phyloP scores from a whole-genome alignment of 2,329 filamentous ascomycete species.

The Paecilomyces sp. region DNA sequence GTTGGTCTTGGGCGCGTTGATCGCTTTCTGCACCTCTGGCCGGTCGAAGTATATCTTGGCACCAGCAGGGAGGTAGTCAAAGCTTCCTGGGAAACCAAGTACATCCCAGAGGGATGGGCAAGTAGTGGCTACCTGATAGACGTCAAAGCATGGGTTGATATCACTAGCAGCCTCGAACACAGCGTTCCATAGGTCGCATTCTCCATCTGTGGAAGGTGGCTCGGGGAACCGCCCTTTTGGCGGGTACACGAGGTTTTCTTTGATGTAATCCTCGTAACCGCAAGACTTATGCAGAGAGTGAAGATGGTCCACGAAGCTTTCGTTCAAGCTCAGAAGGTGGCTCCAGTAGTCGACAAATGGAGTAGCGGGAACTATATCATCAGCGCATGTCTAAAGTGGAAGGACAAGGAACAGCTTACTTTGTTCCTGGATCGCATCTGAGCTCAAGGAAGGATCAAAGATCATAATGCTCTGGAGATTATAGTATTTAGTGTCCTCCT shows the following conservation, averaged over 20 bases:
- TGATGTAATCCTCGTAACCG: slow-evolving; percentile 39
- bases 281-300: slow-evolving; percentile 36
- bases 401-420: not conserved
- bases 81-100: slow-evolving; percentile 52
- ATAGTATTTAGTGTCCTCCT: slow-evolving; percentile 60
- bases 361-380: slow-evolving; percentile 28
- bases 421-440: not conserved
- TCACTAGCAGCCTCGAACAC: slow-evolving; percentile 48
- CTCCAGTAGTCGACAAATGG: slow-evolving; percentile 37
- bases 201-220: slow-evolving; percentile 26
- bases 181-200: slow-evolving; percentile 53
- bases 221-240: not conserved
- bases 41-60: slow-evolving; percentile 64
- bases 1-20: slow-evolving; percentile 47
- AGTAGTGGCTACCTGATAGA: slow-evolving; percentile 65
- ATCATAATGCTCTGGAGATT: slow-evolving; percentile 52
- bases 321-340: slow-evolving; percentile 40
- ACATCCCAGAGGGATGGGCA: slow-evolving; percentile 66
- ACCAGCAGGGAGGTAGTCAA: slow-evolving; percentile 55
- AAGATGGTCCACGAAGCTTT: slow-evolving; percentile 34
- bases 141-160: slow-evolving; percentile 71
- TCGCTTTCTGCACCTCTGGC: slow-evolving; percentile 59
- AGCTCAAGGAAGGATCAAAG: slow-evolving; percentile 1
- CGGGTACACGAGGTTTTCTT: slow-evolving; percentile 50
- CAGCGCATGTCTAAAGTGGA: slow-evolving; percentile 11